Evolutionary conservation across 495 filamentous ascomycete species (phyloP).

Genomic region (Penicillium cosmopolitanum): DNA sequence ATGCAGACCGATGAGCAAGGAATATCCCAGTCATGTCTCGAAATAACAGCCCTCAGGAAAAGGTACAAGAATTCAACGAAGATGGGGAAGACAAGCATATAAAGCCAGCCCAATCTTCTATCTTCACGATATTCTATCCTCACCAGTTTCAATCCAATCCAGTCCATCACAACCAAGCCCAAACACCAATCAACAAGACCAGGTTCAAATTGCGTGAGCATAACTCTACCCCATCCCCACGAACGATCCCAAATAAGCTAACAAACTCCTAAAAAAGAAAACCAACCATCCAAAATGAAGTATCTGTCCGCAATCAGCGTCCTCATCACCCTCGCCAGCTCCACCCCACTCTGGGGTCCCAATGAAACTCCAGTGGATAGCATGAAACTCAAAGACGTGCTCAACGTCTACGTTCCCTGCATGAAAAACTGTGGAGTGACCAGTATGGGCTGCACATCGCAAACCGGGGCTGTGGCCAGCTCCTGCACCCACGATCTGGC

Average conservation of each 20-base stretch:
- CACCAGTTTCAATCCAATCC: neutral
- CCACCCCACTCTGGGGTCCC: neutral
- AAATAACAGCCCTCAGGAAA: neutral
- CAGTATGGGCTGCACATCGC: neutral
- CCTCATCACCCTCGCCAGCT: neutral
- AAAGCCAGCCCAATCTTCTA: neutral
- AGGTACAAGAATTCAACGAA: neutral
- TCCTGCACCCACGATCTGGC: neutral
- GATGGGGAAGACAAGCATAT: neutral
- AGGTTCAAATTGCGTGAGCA: neutral
- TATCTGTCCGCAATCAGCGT: neutral
- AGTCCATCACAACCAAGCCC: neutral
- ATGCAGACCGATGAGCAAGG: neutral
- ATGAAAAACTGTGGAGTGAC: neutral
- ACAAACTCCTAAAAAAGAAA: too few relatives aligned
- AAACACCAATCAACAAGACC: neutral
- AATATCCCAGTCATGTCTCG: neutral
- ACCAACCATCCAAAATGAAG: neutral
- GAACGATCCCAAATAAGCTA: too few relatives aligned
- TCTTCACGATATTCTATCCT: neutral
- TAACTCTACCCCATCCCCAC: neutral
- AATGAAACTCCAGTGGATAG: neutral
- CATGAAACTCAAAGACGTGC: neutral
- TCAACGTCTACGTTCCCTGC: neutral
- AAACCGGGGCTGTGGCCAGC: neutral